phyloP scores from a whole-genome alignment of 2,329 filamentous ascomycete genomes.

The Verticillium nubilum region DNA sequence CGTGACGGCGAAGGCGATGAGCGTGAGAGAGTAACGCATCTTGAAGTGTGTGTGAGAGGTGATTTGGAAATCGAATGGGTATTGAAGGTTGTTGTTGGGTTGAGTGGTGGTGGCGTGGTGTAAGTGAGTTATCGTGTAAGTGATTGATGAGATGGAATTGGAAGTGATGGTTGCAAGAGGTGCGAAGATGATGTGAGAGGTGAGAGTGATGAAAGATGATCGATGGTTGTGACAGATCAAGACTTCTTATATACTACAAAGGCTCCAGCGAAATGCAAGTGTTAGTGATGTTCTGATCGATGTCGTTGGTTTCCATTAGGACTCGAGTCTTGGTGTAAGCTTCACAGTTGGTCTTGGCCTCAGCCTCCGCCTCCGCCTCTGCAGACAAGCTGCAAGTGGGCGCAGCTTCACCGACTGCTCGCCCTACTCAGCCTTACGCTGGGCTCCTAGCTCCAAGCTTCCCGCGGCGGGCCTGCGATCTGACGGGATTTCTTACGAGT shows the following conservation, averaged over 20 bases:
- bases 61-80: background rate
- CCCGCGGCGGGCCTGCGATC: background rate
- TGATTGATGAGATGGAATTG: background rate
- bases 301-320: background rate
- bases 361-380: background rate
- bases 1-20: constrained; percentile 11
- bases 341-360: too few relatives aligned
- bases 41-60: background rate
- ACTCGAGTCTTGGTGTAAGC: background rate
- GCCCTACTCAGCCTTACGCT: background rate
- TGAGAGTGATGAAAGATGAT: background rate
- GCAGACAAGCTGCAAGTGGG: background rate
- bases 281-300: background rate
- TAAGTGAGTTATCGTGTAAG: background rate
- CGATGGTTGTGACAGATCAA: background rate
- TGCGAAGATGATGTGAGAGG: background rate
- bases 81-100: background rate
- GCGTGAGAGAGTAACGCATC: constrained; percentile 9
- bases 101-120: background rate
- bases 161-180: background rate
- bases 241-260: background rate
- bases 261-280: background rate
- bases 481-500: background rate
- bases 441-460: background rate
- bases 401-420: background rate